Percentiles rank a stretch among this genome's conserved stretches.
Evolutionary conservation across 176 grass and related monocot genomes (phyloP).

Genomic region (Lolium perenne): DNA sequence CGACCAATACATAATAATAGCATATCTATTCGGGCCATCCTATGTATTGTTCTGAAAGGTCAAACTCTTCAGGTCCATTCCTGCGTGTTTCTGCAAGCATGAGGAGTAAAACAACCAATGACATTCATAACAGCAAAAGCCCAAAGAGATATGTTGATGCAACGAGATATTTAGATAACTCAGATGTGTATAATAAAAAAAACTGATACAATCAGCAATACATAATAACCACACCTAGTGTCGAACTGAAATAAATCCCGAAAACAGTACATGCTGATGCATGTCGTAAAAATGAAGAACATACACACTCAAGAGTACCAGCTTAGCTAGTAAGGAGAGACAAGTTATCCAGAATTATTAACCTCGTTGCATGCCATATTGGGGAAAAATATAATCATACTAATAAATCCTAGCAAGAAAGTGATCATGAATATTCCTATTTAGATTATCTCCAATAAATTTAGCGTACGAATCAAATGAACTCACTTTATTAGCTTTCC

Average conservation of each 20-base stretch:
- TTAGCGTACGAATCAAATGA: neutral
- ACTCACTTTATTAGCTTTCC: neutral
- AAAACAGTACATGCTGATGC: neutral
- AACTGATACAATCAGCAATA: neutral
- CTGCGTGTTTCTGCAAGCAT: slow-evolving; percentile 3
- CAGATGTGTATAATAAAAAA: neutral
- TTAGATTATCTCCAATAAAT: neutral
- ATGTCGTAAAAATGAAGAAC: neutral
- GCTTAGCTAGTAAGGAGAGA: neutral
- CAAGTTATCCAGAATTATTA: slow-evolving; percentile 1
- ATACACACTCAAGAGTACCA: neutral
- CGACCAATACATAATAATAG: neutral
- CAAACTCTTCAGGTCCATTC: neutral
- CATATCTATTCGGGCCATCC: neutral
- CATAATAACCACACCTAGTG: neutral
- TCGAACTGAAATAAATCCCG: neutral
- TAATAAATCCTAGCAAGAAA: neutral
- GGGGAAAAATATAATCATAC: neutral
- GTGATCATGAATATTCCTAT: neutral
- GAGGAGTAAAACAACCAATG: neutral
- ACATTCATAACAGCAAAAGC: neutral
- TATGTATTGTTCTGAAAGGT: neutral
- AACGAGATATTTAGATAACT: neutral
- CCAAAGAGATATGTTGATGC: neutral
- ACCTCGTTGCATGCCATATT: neutral